Evolutionary conservation across 805 yeast species (phyloP), one percentile per base, ranked within the genome.

Genomic region (Osmozyma mogii): DNA sequence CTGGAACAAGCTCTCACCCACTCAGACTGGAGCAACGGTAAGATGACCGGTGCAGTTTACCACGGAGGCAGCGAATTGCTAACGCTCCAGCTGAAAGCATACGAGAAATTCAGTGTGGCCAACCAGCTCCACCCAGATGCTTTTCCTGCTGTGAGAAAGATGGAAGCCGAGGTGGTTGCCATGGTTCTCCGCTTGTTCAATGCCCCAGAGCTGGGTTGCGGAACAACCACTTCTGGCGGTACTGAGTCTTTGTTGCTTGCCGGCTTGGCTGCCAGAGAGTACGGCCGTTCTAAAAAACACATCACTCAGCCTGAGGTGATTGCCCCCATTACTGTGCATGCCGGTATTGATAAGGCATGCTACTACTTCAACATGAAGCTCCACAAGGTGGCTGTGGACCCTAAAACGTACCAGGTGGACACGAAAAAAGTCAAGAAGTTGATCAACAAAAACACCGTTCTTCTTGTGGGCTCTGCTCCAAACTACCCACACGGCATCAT

Each of bases 111-210:
- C 53, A 74, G 92, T 5, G 87, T 88, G 15, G 85, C 96, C 2
- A 89, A 92, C 57, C 98, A 92, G 57, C 64, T 89, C 29, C 98
- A 89, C 52, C 98, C 98, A 0, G 97, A 89, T 56, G 92, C 87
- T 3, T 89, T 89, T 50, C 98, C 97, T 0, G 97, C 94, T 5
- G 83, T 89, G 6, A 74, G 98, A 24, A 87, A 89, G 54, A 88
- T 89, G 95, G 98, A 89, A 50, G 65, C 95, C 5, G 97, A 92
- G 49, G 84, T 88, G 8, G 96, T 89, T 3, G 65, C 89, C 1
- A 92, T 92, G 97, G 88, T 82, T 4, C 61, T 92, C 38, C 68
- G 65, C 12, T 49, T 88, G 45, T 89, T 80, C 61, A 70, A 88
- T 53, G 95, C 89, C 0, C 96, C 96, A 1, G 43, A 37, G 10